Evolutionary conservation across 176 grass and related monocot genomes (phyloP).

Genomic region (Puccinellia tenuiflora): DNA sequence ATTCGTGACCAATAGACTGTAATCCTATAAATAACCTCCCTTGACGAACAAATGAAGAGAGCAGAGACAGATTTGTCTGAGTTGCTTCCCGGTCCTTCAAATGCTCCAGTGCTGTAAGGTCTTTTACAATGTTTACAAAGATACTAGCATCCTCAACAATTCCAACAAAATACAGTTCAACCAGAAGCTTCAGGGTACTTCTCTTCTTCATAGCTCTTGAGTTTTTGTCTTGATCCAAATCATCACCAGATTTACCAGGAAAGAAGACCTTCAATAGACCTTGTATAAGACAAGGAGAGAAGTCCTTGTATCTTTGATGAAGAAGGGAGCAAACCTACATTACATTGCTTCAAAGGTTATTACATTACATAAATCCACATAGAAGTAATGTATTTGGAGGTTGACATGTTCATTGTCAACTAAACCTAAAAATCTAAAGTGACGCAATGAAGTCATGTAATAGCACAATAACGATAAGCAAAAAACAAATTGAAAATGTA

Average conservation of each 20-base stretch:
- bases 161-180: constrained; percentile 98
- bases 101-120: constrained; percentile 75
- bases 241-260: constrained; percentile 86
- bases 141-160: constrained; percentile 80
- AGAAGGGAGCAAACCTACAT: constrained; percentile 92
- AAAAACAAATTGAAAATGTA: neutral
- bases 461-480: neutral
- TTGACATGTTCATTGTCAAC: neutral
- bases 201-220: constrained; percentile 87
- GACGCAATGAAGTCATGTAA: neutral
- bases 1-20: constrained; percentile 52
- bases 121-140: constrained; percentile 93
- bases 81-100: constrained; percentile 94
- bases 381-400: neutral
- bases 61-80: constrained; percentile 97
- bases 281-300: constrained; percentile 91
- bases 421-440: neutral
- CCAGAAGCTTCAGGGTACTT: constrained; percentile 94
- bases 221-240: constrained; percentile 79
- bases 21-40: constrained; percentile 75
- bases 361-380: constrained; percentile 13
- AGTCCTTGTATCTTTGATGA: constrained; percentile 99
- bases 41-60: constrained; percentile 86
- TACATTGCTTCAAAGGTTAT: constrained; percentile 18
- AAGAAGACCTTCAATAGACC: constrained; percentile 89